Percentiles rank a stretch among this genome's conserved stretches.
Evolutionary conservation across 1,284 basidiomycete genomes (phyloP).

Genomic region (Microbotryum violaceum): DNA sequence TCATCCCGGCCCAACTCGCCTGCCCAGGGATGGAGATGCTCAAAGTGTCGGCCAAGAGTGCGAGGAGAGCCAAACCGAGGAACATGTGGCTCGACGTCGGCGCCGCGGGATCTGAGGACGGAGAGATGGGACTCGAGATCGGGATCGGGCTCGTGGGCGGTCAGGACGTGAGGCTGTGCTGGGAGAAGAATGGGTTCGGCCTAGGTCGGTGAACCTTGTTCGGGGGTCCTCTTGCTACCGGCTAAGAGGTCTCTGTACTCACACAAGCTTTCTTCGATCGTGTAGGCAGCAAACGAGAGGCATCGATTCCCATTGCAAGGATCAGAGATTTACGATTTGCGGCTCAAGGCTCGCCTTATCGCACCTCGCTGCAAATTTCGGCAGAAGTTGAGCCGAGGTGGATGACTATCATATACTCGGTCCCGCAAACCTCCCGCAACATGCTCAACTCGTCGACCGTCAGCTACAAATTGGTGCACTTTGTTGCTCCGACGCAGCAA

Average conservation of each 20-base stretch:
- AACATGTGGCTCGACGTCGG: constrained; percentile 27
- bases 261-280: too few relatives aligned
- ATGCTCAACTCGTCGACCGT: constrained; percentile 69
- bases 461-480: constrained; percentile 83
- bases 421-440: constrained; percentile 45
- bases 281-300: constrained; percentile 8
- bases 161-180: constrained; percentile 28
- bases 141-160: constrained; percentile 19
- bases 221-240: too few relatives aligned
- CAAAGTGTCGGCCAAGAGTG: constrained; percentile 71
- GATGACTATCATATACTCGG: constrained; percentile 46
- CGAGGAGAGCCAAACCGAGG: constrained; percentile 35
- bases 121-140: constrained; percentile 22
- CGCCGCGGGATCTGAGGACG: constrained; percentile 16
- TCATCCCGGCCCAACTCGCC: constrained; percentile 21
- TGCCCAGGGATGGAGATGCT: constrained; percentile 51
- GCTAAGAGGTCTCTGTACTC: too few relatives aligned
- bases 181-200: constrained; percentile 28
- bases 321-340: constrained; percentile 86
- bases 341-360: constrained; percentile 65
- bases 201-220: constrained; percentile 9
- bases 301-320: constrained; percentile 40
- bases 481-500: constrained; percentile 67
- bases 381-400: constrained; percentile 44
- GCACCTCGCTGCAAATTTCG: constrained; percentile 58